Evolutionary conservation across 495 filamentous ascomycete genomes (phyloP), one percentile per base, ranked within the genome.

Genomic region (Gamarada debralockiae): DNA sequence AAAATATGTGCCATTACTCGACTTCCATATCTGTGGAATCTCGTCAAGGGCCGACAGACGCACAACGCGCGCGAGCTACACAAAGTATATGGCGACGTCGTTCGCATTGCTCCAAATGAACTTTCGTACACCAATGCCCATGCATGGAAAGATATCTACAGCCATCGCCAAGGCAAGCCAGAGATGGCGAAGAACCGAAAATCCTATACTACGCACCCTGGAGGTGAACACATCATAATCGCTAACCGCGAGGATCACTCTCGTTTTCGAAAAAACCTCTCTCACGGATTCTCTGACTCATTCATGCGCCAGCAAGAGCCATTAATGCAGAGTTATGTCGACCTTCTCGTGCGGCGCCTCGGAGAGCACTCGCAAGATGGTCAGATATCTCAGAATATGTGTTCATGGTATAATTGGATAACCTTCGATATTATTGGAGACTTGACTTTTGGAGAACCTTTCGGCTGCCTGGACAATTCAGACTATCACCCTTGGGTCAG

Each of bases 231-330:
- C 8, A 53, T 43, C 24, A 43, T 48, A 0, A 13, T 22, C 5
- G 38, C 48, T 0, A 34, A 37, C 23, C 17, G 10, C 15, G 40
- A 33, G 17, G 15, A 73, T 46, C 79, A 82, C 46, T 59, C 51
- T 1, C 44, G 56, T 24, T 48, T 78, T 17, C 68, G 80, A 2
- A 57, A 77, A 5, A 70, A 70, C 18, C 63, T 83, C 52, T 67
- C 75, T 0, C 76, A 78, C 50, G 79, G 70, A 1, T 82, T 84
- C 53, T 77, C 73, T 3, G 80, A 79, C 17, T 67, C 70, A 41
- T 53, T 64, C 6, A 70, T 80, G 64, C 55, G 64, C 2, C 69
- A 68, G 22, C 76, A 81, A 53, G 67, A 75, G 37, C 63, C 67
- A n/a, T 36, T 80, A 12, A 74, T 81, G 33, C 49, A 64, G 22